phyloP scores from a whole-genome alignment of 768 basidiomycete species.

The Leccinellum rugosiceps region DNA sequence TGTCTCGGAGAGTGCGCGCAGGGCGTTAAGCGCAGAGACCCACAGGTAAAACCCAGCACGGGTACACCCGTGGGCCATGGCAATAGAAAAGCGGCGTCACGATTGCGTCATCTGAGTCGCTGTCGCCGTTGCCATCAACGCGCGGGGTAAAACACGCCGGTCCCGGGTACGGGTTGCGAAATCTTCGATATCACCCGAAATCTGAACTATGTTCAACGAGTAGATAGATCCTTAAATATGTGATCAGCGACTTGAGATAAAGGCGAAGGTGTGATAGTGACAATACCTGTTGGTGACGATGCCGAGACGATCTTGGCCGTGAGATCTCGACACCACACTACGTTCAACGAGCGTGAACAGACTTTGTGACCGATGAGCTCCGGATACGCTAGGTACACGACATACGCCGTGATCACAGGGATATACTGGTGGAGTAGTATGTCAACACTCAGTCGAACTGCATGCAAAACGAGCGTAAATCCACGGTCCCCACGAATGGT shows the following conservation, averaged over 20 bases:
- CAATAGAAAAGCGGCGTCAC: too few species aligned
- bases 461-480: conserved; percentile 67
- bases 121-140: too few species aligned
- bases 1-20: too few species aligned
- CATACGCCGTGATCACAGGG: conserved; percentile 79
- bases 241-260: background rate
- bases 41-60: too few species aligned
- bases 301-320: background rate
- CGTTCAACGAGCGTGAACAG: conserved; percentile 76
- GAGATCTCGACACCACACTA: conserved; percentile 37
- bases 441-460: conserved; percentile 73
- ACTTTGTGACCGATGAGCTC: conserved; percentile 73
- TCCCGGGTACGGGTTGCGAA: background rate
- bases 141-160: too few species aligned
- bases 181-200: background rate
- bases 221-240: background rate
- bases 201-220: background rate
- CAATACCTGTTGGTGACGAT: background rate
- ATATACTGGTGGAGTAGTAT: conserved; percentile 67
- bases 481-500: conserved; percentile 49
- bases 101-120: too few species aligned
- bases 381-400: conserved; percentile 61
- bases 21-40: too few species aligned
- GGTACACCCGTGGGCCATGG: too few species aligned
- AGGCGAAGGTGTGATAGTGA: background rate